Evolutionary conservation across 208 protist genomes (phyloP), one percentile per base, ranked within the genome.

Genomic region (Acanthamoeba triangularis): DNA sequence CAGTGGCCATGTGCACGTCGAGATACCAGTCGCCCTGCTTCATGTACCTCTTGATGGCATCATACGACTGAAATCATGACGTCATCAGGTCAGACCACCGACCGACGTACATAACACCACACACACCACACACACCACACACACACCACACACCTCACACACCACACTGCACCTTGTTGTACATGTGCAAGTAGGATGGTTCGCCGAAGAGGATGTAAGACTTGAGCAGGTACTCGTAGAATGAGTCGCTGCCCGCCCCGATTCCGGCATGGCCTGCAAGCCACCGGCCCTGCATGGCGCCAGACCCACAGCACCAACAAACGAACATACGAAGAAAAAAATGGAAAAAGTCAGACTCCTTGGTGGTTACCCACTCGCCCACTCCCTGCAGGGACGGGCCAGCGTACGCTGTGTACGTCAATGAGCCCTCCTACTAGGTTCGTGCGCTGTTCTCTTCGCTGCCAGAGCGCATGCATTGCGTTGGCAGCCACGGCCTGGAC

Each of bases 201-300:
- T 98, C 96, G 28, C 98, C 98, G 49, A 98, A 97, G 18, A 98
- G 88, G 20, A 98, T 95, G 49, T 97, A 96, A 11, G 96, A 47
- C 96, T 99, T 99, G 52, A 99, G 95, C 20, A 98, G 85, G 94
- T 99, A 99, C 91, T 99, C 98, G 93, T 98, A 98, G 37, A 97
- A 98, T 82, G 96, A 98, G 93, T 99, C 98, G 30, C 97, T 94
- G n/a, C 85, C 95, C 1, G 97, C 97, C 16, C 98, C 98, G 23
- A 92, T 96, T n/a, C 96, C 96, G 30, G 95, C 84, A 14, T 94
- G 78, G 41, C 80, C 28, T n/a, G 28, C 52, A 11, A 88, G 44
- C 80, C 80, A 88, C n/a, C 33, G 6, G n/a, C 80, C 80, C 80
- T 88, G 49, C 0, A 65, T 18, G 23, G 96, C 94, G 69, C 97